Conservation (phyloP, 306 rosid species). For the Notholithocarpus densiflorus region DNA sequence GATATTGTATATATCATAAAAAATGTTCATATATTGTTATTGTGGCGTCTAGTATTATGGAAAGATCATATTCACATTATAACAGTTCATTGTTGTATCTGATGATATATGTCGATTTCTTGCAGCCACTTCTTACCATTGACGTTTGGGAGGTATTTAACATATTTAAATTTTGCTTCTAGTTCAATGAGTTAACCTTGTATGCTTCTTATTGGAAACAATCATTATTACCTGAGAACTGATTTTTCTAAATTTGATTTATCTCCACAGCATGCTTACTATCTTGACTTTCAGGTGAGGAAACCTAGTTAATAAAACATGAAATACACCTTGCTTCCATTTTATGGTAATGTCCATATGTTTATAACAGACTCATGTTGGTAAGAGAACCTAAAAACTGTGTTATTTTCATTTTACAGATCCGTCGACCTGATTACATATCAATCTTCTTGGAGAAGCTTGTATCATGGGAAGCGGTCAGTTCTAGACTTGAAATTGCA, state of each 20-base stretch:
- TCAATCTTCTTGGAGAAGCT: slow-evolving; percentile 70
- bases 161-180: slow-evolving; percentile 7
- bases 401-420: slow-evolving; percentile 39
- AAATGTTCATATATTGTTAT: background rate
- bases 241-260: slow-evolving; percentile 22
- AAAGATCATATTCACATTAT: background rate
- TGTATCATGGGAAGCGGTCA: slow-evolving; percentile 82
- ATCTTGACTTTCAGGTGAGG: slow-evolving; percentile 84
- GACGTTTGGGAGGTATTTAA: slow-evolving; percentile 90
- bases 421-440: slow-evolving; percentile 60
- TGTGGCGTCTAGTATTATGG: background rate
- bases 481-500: slow-evolving; percentile 64
- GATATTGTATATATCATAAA: no score
- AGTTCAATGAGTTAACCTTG: background rate
- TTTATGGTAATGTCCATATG: background rate
- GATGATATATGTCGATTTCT: slow-evolving; percentile 19
- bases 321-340: background rate
- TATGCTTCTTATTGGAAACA: background rate
- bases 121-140: slow-evolving; percentile 91
- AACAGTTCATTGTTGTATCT: background rate
- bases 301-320: slow-evolving; percentile 11
- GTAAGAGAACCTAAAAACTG: background rate
- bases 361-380: background rate
- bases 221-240: slow-evolving; percentile 20
- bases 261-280: slow-evolving; percentile 84